Conservation (phyloP, 176 grass and related monocot species). For the Triticum urartu region DNA sequence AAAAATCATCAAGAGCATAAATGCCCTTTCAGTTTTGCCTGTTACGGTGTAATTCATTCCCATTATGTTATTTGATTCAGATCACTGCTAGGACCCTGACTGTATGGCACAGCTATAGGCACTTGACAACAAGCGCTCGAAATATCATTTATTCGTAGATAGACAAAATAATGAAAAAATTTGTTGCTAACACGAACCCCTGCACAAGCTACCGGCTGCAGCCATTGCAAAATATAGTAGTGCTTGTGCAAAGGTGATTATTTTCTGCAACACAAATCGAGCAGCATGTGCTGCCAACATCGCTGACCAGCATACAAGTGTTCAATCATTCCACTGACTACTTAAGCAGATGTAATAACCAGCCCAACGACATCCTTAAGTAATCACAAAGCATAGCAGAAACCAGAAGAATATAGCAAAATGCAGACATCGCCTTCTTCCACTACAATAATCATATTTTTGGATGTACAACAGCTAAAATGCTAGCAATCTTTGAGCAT, state of each 20-base stretch:
- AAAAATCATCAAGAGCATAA: too few species aligned
- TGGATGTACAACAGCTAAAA: not conserved
- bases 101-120: not conserved
- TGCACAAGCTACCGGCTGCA: conserved; percentile 11
- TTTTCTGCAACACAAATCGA: conserved; percentile 20
- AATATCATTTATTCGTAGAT: not conserved
- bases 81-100: not conserved
- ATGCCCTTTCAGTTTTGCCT: not conserved
- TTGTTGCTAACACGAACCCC: not conserved
- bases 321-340: not conserved
- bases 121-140: not conserved
- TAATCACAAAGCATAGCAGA: conserved; percentile 23
- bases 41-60: not conserved
- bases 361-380: not conserved
- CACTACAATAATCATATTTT: not conserved
- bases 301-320: not conserved
- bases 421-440: not conserved
- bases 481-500: not conserved
- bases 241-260: not conserved
- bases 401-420: not conserved
- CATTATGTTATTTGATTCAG: not conserved
- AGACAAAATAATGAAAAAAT: not conserved
- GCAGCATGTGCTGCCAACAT: not conserved
- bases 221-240: not conserved
- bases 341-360: not conserved